phyloP scores from a whole-genome alignment of 2,329 filamentous ascomycete species.

The Phialemoniopsis sp. region DNA sequence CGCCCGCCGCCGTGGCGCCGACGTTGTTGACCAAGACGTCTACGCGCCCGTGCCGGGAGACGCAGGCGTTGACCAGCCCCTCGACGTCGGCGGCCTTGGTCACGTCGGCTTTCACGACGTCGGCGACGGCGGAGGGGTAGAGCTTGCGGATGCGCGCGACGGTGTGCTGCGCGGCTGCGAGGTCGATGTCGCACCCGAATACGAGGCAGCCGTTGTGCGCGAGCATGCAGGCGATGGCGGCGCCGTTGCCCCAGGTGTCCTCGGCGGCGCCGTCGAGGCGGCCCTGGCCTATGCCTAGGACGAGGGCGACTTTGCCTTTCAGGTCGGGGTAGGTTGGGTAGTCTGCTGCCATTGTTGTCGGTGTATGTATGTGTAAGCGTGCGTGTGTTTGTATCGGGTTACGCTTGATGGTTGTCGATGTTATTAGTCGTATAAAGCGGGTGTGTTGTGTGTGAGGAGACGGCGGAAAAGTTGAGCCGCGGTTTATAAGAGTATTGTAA shows the following conservation, averaged over 20 bases:
- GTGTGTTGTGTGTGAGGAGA: no score
- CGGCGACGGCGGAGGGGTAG: slow-evolving; percentile 14
- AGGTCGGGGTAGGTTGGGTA: slow-evolving; percentile 19
- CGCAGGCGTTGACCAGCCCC: slow-evolving; percentile 39
- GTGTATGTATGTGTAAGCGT: no score
- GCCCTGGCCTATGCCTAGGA: slow-evolving; percentile 30
- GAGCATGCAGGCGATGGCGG: slow-evolving; percentile 32
- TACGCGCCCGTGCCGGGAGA: slow-evolving; percentile 35
- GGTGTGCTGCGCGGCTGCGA: slow-evolving; percentile 23
- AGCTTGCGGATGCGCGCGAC: slow-evolving; percentile 20
- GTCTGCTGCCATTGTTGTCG: not conserved
- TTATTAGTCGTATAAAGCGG: no score
- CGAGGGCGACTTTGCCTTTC: slow-evolving; percentile 25
- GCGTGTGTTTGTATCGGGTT: no score
- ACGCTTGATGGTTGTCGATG: no score
- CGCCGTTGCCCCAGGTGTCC: slow-evolving; percentile 33
- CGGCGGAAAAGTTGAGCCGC: no score
- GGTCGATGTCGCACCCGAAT: slow-evolving; percentile 34
- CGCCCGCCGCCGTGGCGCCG: slow-evolving; percentile 42
- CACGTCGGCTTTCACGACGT: slow-evolving; percentile 35
- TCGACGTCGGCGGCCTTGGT: slow-evolving; percentile 41
- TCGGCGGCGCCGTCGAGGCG: slow-evolving; percentile 10
- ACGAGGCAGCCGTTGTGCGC: slow-evolving; percentile 33
- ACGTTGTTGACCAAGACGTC: slow-evolving; percentile 20
- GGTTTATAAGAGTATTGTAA: no score